Base-by-base conservation (phyloP, 148 eudicot species). In the Chenopodium formosanum region DNA sequence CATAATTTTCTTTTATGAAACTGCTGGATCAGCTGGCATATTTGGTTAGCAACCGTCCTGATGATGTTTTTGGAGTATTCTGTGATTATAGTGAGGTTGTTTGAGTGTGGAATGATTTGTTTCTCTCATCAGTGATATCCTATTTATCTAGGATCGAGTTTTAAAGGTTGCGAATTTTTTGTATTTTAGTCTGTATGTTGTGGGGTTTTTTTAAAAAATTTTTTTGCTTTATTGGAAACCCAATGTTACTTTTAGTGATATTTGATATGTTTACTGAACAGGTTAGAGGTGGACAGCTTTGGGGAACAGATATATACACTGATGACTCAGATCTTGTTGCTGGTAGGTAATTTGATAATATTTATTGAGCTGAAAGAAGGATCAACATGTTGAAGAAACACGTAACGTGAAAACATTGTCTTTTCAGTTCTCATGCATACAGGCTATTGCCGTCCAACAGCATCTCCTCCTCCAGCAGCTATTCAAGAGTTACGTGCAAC, bases 291-390 rank as follows among this genome's bases (percentile, higher is more conserved):
- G 97, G 99, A 40, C 99, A 94, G 85, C 92, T 96, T 47, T 96
- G 99, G 99, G 99, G 98, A 12, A 96, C 99, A 27, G 99, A 96
- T 88, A 87, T 96, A 82, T 96, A 94, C 81, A 96, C 99, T n/a
- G 85, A 91, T 89, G 99, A 96, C 83, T 96, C 99, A 31, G 98
- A 96, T 86, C 92, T 96, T 84, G 99, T 96, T 88, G 99, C 99
- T 78, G 98, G 99, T 96, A 89, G 84, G 88, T 86, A 29, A 1
- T 82, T 64, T 79, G 17, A 27, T 53, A 19, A 46, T 58, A 32
- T 65, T 22, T 40, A 23, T 75, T 20, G 20, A 69, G 48, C 50
- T 47, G 25, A 23, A 50, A 22, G 72, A 62, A 48, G 1, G 37
- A 37, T 66, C 17, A 60, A n/a, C 25, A 23, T 58, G 23, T 20